These are phyloP conservation scores for Candida railenensis DNA, from an alignment of 805 yeast genomes.

Conservation along the genomic window DNA sequence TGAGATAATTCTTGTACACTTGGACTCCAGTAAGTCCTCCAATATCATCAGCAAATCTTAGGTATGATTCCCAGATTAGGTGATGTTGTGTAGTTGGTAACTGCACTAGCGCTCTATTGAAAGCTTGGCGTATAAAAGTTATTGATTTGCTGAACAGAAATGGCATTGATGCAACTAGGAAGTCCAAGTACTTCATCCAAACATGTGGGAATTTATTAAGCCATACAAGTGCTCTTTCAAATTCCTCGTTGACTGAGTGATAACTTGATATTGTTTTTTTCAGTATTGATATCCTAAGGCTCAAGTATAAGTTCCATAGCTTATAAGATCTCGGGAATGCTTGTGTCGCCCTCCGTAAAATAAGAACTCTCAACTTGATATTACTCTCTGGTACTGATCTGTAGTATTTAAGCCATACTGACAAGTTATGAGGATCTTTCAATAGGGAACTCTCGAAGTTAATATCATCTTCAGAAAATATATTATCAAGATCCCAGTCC, in stretches of 20 bases:
- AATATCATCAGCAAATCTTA: slow-evolving; percentile 50
- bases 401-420: slow-evolving; percentile 48
- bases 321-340: slow-evolving; percentile 46
- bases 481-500: slow-evolving; percentile 4
- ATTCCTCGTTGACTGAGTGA: slow-evolving; percentile 38
- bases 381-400: slow-evolving; percentile 15
- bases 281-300: slow-evolving; percentile 33
- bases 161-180: slow-evolving; percentile 28
- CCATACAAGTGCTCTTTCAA: slow-evolving; percentile 44
- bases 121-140: slow-evolving; percentile 38
- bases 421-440: slow-evolving; percentile 30
- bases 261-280: slow-evolving; percentile 20
- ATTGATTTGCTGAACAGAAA: slow-evolving; percentile 22
- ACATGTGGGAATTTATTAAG: slow-evolving; percentile 45
- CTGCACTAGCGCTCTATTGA: slow-evolving; percentile 48
- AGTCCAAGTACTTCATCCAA: slow-evolving; percentile 53
- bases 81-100: slow-evolving; percentile 53
- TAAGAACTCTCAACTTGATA: slow-evolving; percentile 39
- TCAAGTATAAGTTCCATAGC: slow-evolving; percentile 54
- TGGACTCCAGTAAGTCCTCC: slow-evolving; percentile 40
- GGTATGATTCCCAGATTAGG: slow-evolving; percentile 43
- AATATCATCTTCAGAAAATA: background rate
- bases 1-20: slow-evolving; percentile 30
- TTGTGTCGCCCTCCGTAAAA: slow-evolving; percentile 52
- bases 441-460: slow-evolving; percentile 31